Evolutionary conservation across 2,329 filamentous ascomycete species (phyloP).

Genomic region (Beauveria bassiana): DNA sequence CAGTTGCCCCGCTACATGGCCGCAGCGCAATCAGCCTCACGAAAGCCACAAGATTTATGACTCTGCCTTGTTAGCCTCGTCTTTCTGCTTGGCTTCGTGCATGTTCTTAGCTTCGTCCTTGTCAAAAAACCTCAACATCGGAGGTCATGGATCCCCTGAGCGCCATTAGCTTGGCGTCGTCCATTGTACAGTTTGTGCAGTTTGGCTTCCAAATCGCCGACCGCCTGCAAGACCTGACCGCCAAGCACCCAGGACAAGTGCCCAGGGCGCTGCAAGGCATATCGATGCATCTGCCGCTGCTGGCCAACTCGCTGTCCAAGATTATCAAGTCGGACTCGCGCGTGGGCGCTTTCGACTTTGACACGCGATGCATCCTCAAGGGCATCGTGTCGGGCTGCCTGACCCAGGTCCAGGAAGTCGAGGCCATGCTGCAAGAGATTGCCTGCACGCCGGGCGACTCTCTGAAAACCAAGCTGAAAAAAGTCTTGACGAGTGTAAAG

Average conservation of each 20-base stretch:
- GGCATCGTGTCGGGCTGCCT: conserved; percentile 9
- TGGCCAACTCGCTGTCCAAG: conserved; percentile 6
- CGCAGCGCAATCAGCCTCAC: no score
- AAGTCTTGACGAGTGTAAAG: conserved; percentile 9
- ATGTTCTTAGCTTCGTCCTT: not conserved
- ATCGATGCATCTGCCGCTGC: conserved; percentile 9
- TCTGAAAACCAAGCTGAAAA: conserved; percentile 3
- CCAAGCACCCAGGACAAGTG: conserved; percentile 5
- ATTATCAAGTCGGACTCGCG: conserved; percentile 3
- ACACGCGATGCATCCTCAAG: conserved; percentile 10
- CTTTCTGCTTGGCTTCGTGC: no score
- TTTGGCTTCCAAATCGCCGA: conserved; percentile 10
- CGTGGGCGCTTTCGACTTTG: not conserved
- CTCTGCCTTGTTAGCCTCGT: no score
- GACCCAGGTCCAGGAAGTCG: conserved; percentile 4
- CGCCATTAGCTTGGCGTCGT: conserved; percentile 7
- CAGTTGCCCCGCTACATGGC: no score
- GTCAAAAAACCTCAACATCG: not conserved
- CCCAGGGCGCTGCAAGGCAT: conserved; percentile 9
- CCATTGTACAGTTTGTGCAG: conserved; percentile 9
- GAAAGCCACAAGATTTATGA: no score
- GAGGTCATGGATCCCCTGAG: conserved; percentile 4
- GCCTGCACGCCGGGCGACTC: conserved; percentile 8
- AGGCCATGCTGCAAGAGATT: conserved; percentile 8
- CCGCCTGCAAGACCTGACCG: conserved; percentile 5